Evolutionary conservation across 768 basidiomycete species (phyloP).

Genomic region (Sporobolomyces pararoseus): DNA sequence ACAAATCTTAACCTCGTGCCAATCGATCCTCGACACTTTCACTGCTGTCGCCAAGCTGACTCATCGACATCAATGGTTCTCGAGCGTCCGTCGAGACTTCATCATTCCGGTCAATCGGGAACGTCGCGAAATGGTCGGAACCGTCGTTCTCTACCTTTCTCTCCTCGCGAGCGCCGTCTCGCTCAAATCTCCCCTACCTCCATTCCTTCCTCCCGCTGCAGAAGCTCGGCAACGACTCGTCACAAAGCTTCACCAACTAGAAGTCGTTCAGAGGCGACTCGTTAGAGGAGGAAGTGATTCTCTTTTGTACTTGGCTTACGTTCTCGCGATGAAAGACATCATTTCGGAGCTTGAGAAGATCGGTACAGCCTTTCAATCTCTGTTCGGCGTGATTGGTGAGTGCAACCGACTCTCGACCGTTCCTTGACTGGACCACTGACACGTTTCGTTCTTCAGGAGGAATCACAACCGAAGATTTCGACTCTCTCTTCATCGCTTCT

Average conservation of each 20-base stretch:
- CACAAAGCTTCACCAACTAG: conserved; percentile 71
- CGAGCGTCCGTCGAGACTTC: conserved; percentile 69
- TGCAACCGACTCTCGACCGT: not conserved
- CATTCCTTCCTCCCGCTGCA: conserved; percentile 91
- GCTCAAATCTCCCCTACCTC: conserved; percentile 87
- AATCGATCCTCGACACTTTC: conserved; percentile 78
- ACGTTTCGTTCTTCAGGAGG: conserved; percentile 20
- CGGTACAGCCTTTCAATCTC: conserved; percentile 73
- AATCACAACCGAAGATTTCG: conserved; percentile 27
- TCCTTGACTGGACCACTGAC: too few species aligned
- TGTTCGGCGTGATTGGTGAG: conserved; percentile 67
- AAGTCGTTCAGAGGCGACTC: conserved; percentile 80
- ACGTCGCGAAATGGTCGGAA: conserved; percentile 81
- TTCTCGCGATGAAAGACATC: conserved; percentile 76
- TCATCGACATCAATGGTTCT: conserved; percentile 81
- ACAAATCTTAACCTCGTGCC: conserved; percentile 48
- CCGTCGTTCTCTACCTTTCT: conserved; percentile 85
- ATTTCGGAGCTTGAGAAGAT: conserved; percentile 81
- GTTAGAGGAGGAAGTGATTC: conserved; percentile 72
- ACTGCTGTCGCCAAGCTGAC: conserved; percentile 98
- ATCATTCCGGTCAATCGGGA: conserved; percentile 85
- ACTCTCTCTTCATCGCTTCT: conserved; percentile 24
- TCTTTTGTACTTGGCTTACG: conserved; percentile 89
- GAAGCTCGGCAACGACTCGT: conserved; percentile 75
- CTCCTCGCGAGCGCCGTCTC: conserved; percentile 72